Conservation (phyloP, 2,329 filamentous ascomycete genomes). For the Pyrenochaeta sp. region DNA sequence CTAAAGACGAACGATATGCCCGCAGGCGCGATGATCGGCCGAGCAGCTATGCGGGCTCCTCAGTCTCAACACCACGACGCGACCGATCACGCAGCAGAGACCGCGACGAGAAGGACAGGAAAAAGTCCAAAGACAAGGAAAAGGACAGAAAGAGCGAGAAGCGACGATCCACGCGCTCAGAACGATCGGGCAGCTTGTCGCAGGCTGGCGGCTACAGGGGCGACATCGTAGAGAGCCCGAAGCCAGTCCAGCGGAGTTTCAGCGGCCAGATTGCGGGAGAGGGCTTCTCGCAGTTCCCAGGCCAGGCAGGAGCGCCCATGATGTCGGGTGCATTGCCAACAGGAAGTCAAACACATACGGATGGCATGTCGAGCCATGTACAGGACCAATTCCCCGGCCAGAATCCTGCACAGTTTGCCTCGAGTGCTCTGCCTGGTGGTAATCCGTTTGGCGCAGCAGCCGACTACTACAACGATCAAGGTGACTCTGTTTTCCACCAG, state of each 20-base stretch:
- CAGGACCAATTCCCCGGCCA: slow-evolving; percentile 68
- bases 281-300: slow-evolving; percentile 47
- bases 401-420: slow-evolving; percentile 56
- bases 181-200: slow-evolving; percentile 35
- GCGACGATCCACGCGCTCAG: slow-evolving; percentile 42
- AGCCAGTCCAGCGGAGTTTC: slow-evolving; percentile 32
- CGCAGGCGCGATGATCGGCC: slow-evolving; percentile 39
- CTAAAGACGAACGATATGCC: slow-evolving; percentile 32
- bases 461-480: slow-evolving; percentile 70
- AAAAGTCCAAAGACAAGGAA: slow-evolving; percentile 34
- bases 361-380: slow-evolving; percentile 57
- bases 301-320: slow-evolving; percentile 43
- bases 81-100: slow-evolving; percentile 43
- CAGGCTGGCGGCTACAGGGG: slow-evolving; percentile 41
- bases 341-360: slow-evolving; percentile 30
- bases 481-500: slow-evolving; percentile 66
- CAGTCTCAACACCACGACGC: slow-evolving; percentile 34
- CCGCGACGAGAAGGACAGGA: slow-evolving; percentile 42
- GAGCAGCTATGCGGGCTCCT: slow-evolving; percentile 42
- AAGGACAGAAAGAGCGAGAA: slow-evolving; percentile 39
- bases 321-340: slow-evolving; percentile 46
- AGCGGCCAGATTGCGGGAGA: slow-evolving; percentile 40
- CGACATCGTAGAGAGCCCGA: slow-evolving; percentile 43
- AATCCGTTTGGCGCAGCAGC: slow-evolving; percentile 63
- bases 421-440: slow-evolving; percentile 55